Conservation (phyloP, 2,329 filamentous ascomycete genomes). For the Fusarium aywerte region DNA sequence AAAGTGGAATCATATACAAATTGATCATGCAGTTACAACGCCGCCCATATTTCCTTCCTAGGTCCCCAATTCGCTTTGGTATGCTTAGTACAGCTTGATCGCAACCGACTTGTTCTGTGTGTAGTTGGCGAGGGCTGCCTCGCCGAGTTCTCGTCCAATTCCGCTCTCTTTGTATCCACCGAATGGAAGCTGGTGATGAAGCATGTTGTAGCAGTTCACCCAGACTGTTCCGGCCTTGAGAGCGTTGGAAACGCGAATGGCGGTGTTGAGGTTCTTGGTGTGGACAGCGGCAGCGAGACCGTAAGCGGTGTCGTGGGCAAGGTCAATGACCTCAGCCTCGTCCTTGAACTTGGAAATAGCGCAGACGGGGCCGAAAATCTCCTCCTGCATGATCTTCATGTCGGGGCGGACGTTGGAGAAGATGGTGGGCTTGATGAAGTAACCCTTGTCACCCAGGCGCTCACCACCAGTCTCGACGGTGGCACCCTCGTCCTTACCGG, state of each 20-base stretch:
- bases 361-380: conserved; percentile 92
- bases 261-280: conserved; percentile 84
- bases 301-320: conserved; percentile 81
- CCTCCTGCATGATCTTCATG: conserved; percentile 93
- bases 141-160: conserved; percentile 80
- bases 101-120: conserved; percentile 74
- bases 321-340: conserved; percentile 79
- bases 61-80: conserved; percentile 13
- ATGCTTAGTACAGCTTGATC: conserved; percentile 54
- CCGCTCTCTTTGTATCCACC: conserved; percentile 83
- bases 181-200: conserved; percentile 74
- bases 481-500: conserved; percentile 69
- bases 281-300: conserved; percentile 86
- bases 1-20: conserved; percentile 42
- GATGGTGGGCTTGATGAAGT: conserved; percentile 93
- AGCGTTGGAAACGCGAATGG: conserved; percentile 79
- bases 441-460: conserved; percentile 77
- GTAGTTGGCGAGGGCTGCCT: conserved; percentile 74
- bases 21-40: conserved; percentile 39
- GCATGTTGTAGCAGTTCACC: conserved; percentile 74
- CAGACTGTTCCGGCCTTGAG: conserved; percentile 76
- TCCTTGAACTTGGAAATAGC: conserved; percentile 87
- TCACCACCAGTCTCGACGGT: conserved; percentile 66
- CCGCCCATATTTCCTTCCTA: conserved; percentile 29
- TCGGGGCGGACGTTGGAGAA: conserved; percentile 82